Base-by-base conservation (phyloP, 108 stramenopile genomes). In the Pseudonitzschia pungens region DNA sequence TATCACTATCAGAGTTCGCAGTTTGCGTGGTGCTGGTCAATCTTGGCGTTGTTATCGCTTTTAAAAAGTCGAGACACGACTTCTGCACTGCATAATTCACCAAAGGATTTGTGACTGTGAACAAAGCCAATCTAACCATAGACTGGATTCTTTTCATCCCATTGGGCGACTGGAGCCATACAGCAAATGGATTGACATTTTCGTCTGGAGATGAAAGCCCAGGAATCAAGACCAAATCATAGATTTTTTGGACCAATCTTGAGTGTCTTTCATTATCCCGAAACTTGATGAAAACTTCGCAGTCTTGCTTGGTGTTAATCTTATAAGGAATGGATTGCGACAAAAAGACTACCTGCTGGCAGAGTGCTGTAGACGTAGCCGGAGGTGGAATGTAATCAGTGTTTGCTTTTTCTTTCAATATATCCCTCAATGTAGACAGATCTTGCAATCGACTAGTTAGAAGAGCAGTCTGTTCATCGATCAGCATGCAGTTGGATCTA, bases 371-470 rank as follows among this genome's bases (percentile, higher is more conserved):
- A 14, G 70, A 83, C 0, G 87, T 89, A 12, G 90, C 87, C 10
- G 84, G 86, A 62, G 93, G 93, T 12, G 89, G 86, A 32, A 89
- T 71, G 75, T 89, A 93, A 21, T 70, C 76, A 57, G 58, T 73
- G 73, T 75, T 24, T 48, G 76, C 72, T 63, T 78, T 73, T 44
- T 45, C 26, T 41, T 78, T 74, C 20, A 94, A 50, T 51, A 88
- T 77, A 53, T 69, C 70, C 2, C 71, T 28, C 53, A 91, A 53
- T 12, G 80, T 81, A 33, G 64, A 72, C 52, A 92, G 64, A 81
- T 94, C 93, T 16, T 69, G 58, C 66, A 91, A 65, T 50, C 87
- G 78, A 56, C 88, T 81, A 15, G 74, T 75, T 36, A 86, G 78
- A 16, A 81, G 54, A 15, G 12, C 29, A n/a, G 76, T 66, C 33